These are phyloP conservation scores for Trifolium subterraneum DNA, from an alignment of 306 rosid species.

Conservation along the genomic window DNA sequence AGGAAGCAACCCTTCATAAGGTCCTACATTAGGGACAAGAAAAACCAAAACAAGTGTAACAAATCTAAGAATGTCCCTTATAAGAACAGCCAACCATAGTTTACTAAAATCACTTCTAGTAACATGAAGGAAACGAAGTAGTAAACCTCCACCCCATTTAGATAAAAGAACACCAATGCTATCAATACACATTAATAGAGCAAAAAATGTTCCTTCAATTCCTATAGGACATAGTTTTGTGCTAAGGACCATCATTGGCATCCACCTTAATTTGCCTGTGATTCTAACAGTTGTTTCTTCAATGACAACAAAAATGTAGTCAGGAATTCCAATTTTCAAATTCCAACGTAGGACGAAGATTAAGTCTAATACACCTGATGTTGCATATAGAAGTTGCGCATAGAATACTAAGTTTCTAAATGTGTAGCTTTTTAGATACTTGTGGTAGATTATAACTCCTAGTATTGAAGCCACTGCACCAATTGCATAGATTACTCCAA, in stretches of 20 bases:
- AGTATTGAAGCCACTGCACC: conserved; percentile 71
- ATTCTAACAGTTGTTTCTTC: conserved; percentile 63
- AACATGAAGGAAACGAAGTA: conserved; percentile 57
- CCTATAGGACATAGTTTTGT: conserved; percentile 72
- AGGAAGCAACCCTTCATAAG: conserved; percentile 54
- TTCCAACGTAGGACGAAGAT: conserved; percentile 73
- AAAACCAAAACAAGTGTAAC: conserved; percentile 58
- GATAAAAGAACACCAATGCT: conserved; percentile 62
- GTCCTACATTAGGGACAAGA: conserved; percentile 64
- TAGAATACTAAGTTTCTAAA: conserved; percentile 61
- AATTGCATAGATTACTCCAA: conserved; percentile 75
- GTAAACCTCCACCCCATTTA: conserved; percentile 66
- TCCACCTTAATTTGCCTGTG: conserved; percentile 63
- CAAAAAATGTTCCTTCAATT: conserved; percentile 84
- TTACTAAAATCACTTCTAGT: conserved; percentile 70
- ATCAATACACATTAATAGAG: conserved; percentile 73
- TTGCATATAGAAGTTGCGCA: conserved; percentile 67
- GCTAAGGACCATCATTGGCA: conserved; percentile 77
- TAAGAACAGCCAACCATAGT: conserved; percentile 63
- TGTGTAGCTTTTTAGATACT: conserved; percentile 60
- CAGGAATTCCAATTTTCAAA: conserved; percentile 62
- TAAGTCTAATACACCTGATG: conserved; percentile 69
- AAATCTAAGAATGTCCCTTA: conserved; percentile 65
- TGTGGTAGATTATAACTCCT: conserved; percentile 86
- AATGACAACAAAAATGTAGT: conserved; percentile 58